Percentiles rank a stretch among this genome's conserved stretches.
phyloP scores from a whole-genome alignment of 2,329 filamentous ascomycete species.

The Microdochium paspali region DNA sequence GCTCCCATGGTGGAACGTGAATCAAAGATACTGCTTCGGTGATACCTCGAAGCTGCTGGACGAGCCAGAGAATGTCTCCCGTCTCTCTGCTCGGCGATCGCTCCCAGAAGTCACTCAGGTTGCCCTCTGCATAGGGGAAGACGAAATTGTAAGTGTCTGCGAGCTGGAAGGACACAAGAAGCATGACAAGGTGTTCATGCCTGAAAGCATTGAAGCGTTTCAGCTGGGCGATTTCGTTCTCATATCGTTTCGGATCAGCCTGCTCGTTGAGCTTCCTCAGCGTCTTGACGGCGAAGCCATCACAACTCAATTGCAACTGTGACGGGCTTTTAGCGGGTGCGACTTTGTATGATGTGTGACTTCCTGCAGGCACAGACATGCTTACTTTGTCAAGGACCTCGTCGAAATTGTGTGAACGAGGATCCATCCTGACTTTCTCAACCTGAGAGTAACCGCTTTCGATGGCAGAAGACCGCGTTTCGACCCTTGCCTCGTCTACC shows the following conservation, averaged over 20 bases:
- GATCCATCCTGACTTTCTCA: slow-evolving; percentile 4
- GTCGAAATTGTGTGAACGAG: slow-evolving; percentile 2
- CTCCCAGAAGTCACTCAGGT: slow-evolving; percentile 10
- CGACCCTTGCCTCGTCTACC: slow-evolving; percentile 3
- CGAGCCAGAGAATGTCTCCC: slow-evolving; percentile 3
- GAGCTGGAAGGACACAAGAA: slow-evolving; percentile 10
- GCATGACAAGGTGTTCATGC: slow-evolving; percentile 12
- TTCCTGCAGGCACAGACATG: too few relatives aligned
- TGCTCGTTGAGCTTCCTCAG: background rate
- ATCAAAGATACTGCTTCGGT: slow-evolving; percentile 6
- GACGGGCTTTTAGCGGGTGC: background rate
- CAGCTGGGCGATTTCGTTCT: slow-evolving; percentile 4
- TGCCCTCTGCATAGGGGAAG: slow-evolving; percentile 15
- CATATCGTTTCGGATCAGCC: slow-evolving; percentile 1
- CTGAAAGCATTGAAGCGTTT: slow-evolving; percentile 3
- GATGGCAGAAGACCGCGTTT: slow-evolving; percentile 1
- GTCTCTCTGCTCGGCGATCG: background rate
- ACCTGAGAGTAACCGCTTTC: slow-evolving; percentile 4
- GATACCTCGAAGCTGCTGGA: slow-evolving; percentile 3
- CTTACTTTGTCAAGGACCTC: slow-evolving; percentile 1
- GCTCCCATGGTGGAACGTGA: slow-evolving; percentile 4
- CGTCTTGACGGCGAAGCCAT: background rate
- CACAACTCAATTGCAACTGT: background rate
- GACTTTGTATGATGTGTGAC: background rate
- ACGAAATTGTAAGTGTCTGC: slow-evolving; percentile 10